phyloP scores from a whole-genome alignment of 345 rosid species.

The Arabidopsis suecica region DNA sequence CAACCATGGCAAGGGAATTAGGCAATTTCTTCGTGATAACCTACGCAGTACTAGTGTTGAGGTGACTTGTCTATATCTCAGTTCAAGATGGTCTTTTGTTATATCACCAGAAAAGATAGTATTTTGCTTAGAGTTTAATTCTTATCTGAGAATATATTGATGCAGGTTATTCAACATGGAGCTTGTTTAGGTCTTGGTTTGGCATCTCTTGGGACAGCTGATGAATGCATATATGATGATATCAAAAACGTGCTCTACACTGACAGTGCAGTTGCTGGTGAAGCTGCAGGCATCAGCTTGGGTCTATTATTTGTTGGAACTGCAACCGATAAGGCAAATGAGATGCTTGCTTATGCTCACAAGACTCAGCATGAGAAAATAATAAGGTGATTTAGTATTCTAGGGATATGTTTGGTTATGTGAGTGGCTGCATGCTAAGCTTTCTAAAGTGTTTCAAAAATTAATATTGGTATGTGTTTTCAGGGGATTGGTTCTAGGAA shows the following conservation, averaged over 20 bases:
- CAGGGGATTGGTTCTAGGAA: constrained; percentile 91
- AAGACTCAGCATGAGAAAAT: constrained; percentile 97
- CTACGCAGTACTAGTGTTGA: constrained; percentile 79
- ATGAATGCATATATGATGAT: constrained; percentile 85
- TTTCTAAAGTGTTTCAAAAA: background rate
- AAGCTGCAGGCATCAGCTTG: constrained; percentile 96
- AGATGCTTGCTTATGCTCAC: constrained; percentile 95
- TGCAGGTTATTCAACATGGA: constrained; percentile 97
- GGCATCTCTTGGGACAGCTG: constrained; percentile 95
- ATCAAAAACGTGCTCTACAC: constrained; percentile 76
- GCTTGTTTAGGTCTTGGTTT: constrained; percentile 98
- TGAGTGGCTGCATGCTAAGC: constrained; percentile 1
- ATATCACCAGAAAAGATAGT: background rate
- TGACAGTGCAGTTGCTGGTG: constrained; percentile 96
- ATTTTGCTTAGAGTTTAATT: constrained; percentile 10
- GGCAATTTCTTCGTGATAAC: constrained; percentile 91
- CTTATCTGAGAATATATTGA: constrained; percentile 4
- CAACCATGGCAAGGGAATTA: constrained; percentile 96
- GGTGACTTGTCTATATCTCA: constrained; percentile 49
- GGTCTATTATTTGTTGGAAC: constrained; percentile 95
- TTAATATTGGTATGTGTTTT: background rate
- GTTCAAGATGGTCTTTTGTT: background rate
- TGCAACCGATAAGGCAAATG: constrained; percentile 91
- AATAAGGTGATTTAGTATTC: constrained; percentile 59
- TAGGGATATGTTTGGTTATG: background rate